phyloP scores from a whole-genome alignment of 768 basidiomycete species.

The Hygrocybe coccinea region DNA sequence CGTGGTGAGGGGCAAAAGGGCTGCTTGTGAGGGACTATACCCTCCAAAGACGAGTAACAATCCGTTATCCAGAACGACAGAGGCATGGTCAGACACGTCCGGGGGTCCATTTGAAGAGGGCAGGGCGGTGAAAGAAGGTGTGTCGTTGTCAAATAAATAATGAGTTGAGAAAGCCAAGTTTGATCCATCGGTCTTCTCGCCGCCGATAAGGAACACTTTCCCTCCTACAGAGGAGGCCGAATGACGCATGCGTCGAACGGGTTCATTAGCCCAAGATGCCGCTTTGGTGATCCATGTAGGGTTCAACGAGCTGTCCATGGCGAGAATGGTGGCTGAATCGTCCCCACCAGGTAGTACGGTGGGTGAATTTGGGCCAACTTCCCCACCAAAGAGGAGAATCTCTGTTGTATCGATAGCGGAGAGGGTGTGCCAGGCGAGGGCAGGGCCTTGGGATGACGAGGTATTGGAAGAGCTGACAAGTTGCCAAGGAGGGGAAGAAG shows the following conservation, averaged over 20 bases:
- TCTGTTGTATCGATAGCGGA: conserved; percentile 55
- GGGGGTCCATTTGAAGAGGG: conserved; percentile 56
- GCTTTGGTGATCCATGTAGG: conserved; percentile 48
- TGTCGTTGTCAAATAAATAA: conserved; percentile 53
- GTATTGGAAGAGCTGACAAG: conserved; percentile 48
- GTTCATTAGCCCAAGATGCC: conserved; percentile 57
- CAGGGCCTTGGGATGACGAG: conserved; percentile 48
- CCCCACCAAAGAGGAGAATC: conserved; percentile 71
- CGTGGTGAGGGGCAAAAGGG: conserved; percentile 51
- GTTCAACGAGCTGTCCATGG: conserved; percentile 33
- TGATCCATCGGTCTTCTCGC: conserved; percentile 79
- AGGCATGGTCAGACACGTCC: conserved; percentile 67
- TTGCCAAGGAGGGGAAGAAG: conserved; percentile 65
- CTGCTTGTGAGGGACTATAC: conserved; percentile 42
- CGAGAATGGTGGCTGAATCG: conserved; percentile 62
- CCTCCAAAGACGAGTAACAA: conserved; percentile 75
- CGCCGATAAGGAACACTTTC: conserved; percentile 68
- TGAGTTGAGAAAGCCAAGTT: conserved; percentile 55
- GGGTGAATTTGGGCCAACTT: conserved; percentile 55
- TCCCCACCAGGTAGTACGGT: conserved; percentile 45
- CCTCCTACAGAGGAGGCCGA: conserved; percentile 51
- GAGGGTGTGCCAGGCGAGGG: conserved; percentile 76
- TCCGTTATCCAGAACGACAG: conserved; percentile 65
- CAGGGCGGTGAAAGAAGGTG: conserved; percentile 49
- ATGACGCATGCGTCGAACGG: conserved; percentile 74